Percentiles rank a stretch among this genome's conserved stretches.
These are phyloP conservation scores for Fomitiporia mediterranea DNA, from an alignment of 1,284 basidiomycete genomes.

Conservation along the genomic window DNA sequence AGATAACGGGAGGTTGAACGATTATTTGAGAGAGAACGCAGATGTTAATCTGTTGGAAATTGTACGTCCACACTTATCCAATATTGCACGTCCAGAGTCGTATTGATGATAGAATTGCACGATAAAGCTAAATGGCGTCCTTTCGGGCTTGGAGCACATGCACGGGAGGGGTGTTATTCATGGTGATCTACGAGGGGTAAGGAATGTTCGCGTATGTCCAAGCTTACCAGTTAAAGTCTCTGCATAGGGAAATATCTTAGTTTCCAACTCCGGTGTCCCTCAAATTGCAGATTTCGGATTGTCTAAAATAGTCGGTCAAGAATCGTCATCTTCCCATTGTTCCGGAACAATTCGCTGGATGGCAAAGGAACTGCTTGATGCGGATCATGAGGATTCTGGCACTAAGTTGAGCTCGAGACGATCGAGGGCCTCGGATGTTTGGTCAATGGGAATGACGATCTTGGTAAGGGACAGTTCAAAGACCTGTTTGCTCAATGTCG, in stretches of 20 bases:
- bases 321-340: background rate
- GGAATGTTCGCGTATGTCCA: background rate
- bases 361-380: constrained; percentile 7
- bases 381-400: background rate
- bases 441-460: constrained; percentile 14
- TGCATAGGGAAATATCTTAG: background rate
- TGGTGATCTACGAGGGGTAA: constrained; percentile 18
- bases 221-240: background rate
- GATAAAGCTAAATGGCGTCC: constrained; percentile 6
- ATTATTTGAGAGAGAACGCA: constrained; percentile 6
- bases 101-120: background rate
- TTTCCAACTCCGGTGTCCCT: background rate
- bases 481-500: background rate
- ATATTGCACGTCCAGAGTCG: background rate
- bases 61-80: background rate
- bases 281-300: constrained; percentile 11
- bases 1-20: constrained; percentile 2
- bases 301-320: constrained; percentile 1
- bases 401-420: background rate
- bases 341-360: constrained; percentile 13
- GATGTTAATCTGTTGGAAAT: constrained; percentile 8
- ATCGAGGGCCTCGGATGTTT: constrained; percentile 10
- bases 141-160: constrained; percentile 14
- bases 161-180: constrained; percentile 16
- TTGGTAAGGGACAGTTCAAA: background rate